Evolutionary conservation across 768 basidiomycete genomes (phyloP), one percentile per base, ranked within the genome.

Genomic region (Agaricus blazei): DNA sequence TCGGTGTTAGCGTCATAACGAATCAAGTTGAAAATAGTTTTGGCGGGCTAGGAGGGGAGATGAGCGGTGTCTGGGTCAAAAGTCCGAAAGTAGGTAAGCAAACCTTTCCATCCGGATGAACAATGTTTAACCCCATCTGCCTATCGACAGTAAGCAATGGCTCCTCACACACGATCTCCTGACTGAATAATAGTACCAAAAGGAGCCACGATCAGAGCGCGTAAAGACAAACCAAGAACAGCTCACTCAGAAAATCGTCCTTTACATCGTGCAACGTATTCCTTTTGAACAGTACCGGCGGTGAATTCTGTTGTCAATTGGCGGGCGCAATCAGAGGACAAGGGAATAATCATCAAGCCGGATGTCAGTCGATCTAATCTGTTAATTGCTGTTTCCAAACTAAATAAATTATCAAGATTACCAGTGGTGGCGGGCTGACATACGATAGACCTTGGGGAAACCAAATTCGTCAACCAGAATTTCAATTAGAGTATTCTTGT

Each of bases 61-160:
- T 44, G 51, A 51, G 47, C 24, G 26, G 50, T 41, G 26, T 46
- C 52, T 40, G 40, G 36, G 40, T 40, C 40, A 29, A 48, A 23
- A 24, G 41, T 34, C 34, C 34, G 43, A 34, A 23, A 26, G 12
- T 26, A 51, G 49, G 54, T 14, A 51, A 52, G 37, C 19, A 37
- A 63, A 92, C 93, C 79, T 98, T 94, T 42, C 97, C 97, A 54
- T 95, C 85, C 0, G 95, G 93, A 65, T 97, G 93, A 14, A 98
- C 91, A 50, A 98, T 88, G 58, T 98, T 98, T 45, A 99, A 70
- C 3, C 97, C 97, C 86, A 98, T 94, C 66, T 98, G 95, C 50
- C 94, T 80, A 70, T 99, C 97, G 1, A 98, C 85, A 0, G 93
- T 94, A 55, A 99, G 69, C 6, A 99, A 71, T 1, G 93, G 91